Evolutionary conservation across 371 early-diverging fungal genomes (phyloP).

Genomic region (Fennellomyces sp.): DNA sequence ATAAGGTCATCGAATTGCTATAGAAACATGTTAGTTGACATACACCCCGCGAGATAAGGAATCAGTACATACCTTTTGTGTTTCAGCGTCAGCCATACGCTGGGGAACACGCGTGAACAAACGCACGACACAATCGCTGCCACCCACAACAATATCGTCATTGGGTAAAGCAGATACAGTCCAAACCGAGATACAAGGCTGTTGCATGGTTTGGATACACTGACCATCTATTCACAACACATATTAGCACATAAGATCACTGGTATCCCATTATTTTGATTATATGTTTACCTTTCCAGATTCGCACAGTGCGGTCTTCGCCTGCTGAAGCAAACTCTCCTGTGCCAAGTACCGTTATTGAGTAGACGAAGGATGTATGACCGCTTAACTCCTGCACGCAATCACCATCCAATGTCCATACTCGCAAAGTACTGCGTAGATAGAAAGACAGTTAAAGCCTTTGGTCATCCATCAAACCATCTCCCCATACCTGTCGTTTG

Average conservation of each 20-base stretch:
- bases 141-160: conserved; percentile 88
- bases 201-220: background rate
- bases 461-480: background rate
- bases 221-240: conserved; percentile 45
- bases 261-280: background rate
- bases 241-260: background rate
- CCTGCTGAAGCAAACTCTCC: conserved; percentile 90
- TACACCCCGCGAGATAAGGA: background rate
- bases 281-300: conserved; percentile 78
- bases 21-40: background rate
- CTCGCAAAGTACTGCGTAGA: conserved; percentile 65
- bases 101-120: conserved; percentile 73
- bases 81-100: conserved; percentile 64
- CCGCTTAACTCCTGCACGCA: conserved; percentile 81
- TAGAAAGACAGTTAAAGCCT: background rate
- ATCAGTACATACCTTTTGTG: conserved; percentile 43
- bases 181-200: background rate
- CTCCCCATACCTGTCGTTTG: conserved; percentile 80
- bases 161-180: conserved; percentile 54
- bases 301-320: conserved; percentile 90
- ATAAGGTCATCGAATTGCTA: conserved; percentile 72
- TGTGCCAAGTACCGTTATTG: conserved; percentile 66
- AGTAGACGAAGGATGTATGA: conserved; percentile 95
- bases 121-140: conserved; percentile 84
- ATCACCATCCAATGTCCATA: conserved; percentile 80